These are phyloP conservation scores for Naganishia vaughanmartiniae DNA, from an alignment of 768 basidiomycete species.

Conservation along the genomic window DNA sequence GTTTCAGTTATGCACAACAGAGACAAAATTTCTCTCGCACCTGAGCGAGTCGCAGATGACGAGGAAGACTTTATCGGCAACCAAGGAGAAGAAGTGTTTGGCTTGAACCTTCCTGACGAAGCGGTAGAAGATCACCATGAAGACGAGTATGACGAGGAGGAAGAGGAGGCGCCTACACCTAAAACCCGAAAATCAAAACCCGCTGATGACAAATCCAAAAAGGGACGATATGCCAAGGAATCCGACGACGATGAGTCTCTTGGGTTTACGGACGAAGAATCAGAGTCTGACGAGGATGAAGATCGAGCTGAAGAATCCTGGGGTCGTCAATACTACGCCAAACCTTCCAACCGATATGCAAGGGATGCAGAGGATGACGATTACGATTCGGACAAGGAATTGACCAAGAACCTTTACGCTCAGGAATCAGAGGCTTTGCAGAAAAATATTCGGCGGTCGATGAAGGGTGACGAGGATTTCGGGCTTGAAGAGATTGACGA, in stretches of 20 bases:
- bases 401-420: conserved; percentile 82
- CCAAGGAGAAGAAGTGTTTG: conserved; percentile 80
- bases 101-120: conserved; percentile 52
- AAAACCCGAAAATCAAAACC: conserved; percentile 40
- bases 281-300: conserved; percentile 46
- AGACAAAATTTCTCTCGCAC: conserved; percentile 73
- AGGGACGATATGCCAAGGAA: conserved; percentile 51
- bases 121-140: conserved; percentile 53
- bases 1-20: conserved; percentile 53
- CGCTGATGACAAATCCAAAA: conserved; percentile 36
- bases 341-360: conserved; percentile 47
- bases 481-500: conserved; percentile 64
- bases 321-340: conserved; percentile 80
- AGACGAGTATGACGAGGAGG: conserved; percentile 57
- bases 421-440: conserved; percentile 80
- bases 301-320: conserved; percentile 67
- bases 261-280: conserved; percentile 47
- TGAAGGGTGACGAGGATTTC: conserved; percentile 72
- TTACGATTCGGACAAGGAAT: conserved; percentile 55
- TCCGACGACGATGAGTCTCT: conserved; percentile 34
- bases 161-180: conserved; percentile 34
- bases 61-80: conserved; percentile 52
- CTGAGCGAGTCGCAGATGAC: conserved; percentile 26
- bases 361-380: conserved; percentile 64
- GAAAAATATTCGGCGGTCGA: conserved; percentile 65